These are phyloP conservation scores for Senecio squalidus DNA, from an alignment of 140 eudicot genomes.

Conservation along the genomic window DNA sequence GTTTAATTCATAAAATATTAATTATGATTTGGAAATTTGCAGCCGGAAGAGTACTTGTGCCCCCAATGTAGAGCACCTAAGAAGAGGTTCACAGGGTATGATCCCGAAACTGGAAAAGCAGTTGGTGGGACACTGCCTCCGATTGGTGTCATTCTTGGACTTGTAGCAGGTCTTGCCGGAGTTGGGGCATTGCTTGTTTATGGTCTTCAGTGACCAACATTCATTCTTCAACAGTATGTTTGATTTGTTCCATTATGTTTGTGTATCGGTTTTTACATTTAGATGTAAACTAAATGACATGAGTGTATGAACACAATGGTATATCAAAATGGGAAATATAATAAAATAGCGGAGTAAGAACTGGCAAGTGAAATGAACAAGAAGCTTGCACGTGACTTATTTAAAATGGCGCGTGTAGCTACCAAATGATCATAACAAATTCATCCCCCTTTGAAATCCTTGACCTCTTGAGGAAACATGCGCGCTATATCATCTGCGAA, in stretches of 20 bases:
- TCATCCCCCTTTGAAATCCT: no score
- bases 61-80: conserved; percentile 96
- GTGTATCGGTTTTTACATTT: background rate
- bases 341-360: background rate
- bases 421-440: no score
- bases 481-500: no score
- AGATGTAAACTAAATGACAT: background rate
- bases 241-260: background rate
- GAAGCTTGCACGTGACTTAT: background rate
- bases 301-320: conserved; percentile 4
- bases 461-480: no score
- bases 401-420: no score
- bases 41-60: conserved; percentile 92
- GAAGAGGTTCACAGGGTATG: conserved; percentile 88
- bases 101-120: conserved; percentile 67
- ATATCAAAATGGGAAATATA: background rate
- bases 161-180: conserved; percentile 81
- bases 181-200: conserved; percentile 91
- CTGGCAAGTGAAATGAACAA: background rate
- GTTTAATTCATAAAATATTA: background rate
- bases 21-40: conserved; percentile 15
- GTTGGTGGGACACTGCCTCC: conserved; percentile 82
- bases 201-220: conserved; percentile 73
- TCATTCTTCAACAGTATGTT: background rate
- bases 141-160: conserved; percentile 82